phyloP scores from a whole-genome alignment of 257 asterid genomes.

The Euphrasia confusa region DNA sequence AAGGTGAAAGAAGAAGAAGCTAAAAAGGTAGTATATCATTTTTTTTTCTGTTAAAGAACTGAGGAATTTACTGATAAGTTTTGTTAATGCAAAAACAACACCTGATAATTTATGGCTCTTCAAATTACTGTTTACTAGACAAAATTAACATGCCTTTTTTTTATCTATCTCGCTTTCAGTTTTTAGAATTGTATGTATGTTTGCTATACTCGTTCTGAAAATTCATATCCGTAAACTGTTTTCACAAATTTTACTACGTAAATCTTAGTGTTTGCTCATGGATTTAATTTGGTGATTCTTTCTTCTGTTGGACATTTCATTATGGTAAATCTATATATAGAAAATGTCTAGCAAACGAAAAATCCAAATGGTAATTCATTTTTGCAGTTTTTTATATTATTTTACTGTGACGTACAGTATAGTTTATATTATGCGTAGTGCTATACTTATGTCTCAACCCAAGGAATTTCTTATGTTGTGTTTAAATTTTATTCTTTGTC shows the following conservation, averaged over 20 bases:
- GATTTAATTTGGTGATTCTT: not conserved
- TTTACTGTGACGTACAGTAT: not conserved
- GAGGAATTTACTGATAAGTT: constrained; percentile 14
- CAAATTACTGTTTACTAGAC: not conserved
- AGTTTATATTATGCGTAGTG: not conserved
- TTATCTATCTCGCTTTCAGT: constrained; percentile 17
- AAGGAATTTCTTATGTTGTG: not conserved
- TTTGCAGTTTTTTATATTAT: not conserved
- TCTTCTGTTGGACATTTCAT: not conserved
- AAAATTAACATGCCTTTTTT: not conserved
- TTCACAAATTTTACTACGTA: not conserved
- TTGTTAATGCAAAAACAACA: not conserved
- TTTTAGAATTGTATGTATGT: not conserved
- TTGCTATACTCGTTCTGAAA: not conserved
- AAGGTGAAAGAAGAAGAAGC: constrained; percentile 80
- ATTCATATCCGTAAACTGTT: not conserved
- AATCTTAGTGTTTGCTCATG: not conserved
- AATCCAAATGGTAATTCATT: not conserved
- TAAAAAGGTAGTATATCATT: constrained; percentile 44
- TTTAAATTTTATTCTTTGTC: not conserved
- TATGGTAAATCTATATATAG: not conserved
- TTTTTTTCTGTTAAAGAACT: constrained; percentile 4
- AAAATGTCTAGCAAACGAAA: not conserved
- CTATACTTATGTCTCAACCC: not conserved
- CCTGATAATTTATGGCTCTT: not conserved